These are phyloP conservation scores for Leccinellum albellum DNA, from an alignment of 768 basidiomycete species.

Conservation along the genomic window DNA sequence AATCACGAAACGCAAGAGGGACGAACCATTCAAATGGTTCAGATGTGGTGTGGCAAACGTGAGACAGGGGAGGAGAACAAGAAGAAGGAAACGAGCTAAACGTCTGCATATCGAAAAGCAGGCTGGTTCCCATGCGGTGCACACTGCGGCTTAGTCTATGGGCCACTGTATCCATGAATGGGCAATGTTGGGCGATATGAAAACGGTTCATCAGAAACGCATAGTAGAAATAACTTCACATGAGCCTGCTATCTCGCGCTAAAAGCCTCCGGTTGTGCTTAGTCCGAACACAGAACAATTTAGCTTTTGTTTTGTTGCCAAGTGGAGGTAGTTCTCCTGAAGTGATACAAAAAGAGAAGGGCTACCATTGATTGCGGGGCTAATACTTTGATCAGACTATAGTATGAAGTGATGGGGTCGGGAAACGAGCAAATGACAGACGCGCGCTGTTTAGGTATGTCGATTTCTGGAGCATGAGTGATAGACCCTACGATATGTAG, in stretches of 20 bases:
- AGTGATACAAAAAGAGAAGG: neutral
- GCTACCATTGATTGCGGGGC: conserved; percentile 5
- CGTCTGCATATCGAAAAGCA: conserved; percentile 11
- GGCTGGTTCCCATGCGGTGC: conserved; percentile 13
- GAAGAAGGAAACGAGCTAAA: conserved; percentile 7
- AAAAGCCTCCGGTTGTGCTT: conserved; percentile 20
- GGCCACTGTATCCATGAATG: conserved; percentile 12
- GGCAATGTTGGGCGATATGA: conserved; percentile 25
- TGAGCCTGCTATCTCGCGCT: conserved; percentile 14
- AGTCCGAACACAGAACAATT: conserved; percentile 12
- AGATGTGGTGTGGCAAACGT: neutral
- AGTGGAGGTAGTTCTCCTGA: conserved; percentile 18
- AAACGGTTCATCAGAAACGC: conserved; percentile 16
- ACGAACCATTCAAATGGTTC: neutral
- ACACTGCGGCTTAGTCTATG: conserved; percentile 1
- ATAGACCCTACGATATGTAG: no score
- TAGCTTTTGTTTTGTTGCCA: conserved; percentile 13
- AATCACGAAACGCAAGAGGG: neutral
- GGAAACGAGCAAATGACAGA: neutral
- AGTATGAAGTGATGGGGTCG: neutral
- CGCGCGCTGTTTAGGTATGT: conserved; percentile 17
- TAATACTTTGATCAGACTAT: neutral
- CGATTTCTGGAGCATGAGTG: conserved; percentile 26
- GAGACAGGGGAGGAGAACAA: neutral
- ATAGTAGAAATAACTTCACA: conserved; percentile 22